A percentile compares a stretch with the other conserved stretches of the same genome.
These are phyloP conservation scores for Medicago lupulina DNA, from an alignment of 306 rosid species.

Conservation along the genomic window DNA sequence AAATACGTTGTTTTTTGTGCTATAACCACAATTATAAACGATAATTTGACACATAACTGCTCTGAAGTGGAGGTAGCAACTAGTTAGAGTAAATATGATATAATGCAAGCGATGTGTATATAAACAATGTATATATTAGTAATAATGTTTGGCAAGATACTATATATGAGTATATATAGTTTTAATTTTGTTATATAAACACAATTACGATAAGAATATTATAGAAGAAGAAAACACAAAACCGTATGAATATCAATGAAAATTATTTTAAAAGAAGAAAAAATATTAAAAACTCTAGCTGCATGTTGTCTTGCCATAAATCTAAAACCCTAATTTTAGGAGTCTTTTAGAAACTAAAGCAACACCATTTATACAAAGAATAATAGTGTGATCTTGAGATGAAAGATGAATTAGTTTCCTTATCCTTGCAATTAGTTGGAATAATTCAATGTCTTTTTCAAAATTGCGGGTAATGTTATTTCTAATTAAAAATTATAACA, in stretches of 20 bases:
- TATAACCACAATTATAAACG: not conserved
- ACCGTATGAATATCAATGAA: not conserved
- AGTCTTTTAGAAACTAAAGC: not conserved
- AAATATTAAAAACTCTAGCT: not conserved
- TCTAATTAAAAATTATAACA: not conserved
- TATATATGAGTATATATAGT: not conserved
- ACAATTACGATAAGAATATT: not conserved
- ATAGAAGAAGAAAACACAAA: not conserved
- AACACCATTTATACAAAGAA: not conserved
- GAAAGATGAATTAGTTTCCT: not conserved
- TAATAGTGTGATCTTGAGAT: not conserved
- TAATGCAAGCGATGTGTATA: not conserved
- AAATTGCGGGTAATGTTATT: not conserved
- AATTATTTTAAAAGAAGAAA: not conserved
- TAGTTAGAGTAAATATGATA: not conserved
- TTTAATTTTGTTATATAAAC: not conserved
- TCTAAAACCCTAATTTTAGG: not conserved
- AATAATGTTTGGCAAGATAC: not conserved
- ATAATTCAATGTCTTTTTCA: not conserved
- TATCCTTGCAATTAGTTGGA: not conserved
- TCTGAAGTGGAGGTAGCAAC: not conserved
- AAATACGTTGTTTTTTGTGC: not conserved
- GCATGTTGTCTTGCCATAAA: not conserved
- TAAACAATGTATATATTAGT: slow-evolving; percentile 4
- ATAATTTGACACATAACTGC: not conserved